These are phyloP conservation scores for Phytopythium vexans DNA, from an alignment of 352 stramenopile genomes.

Conservation along the genomic window DNA sequence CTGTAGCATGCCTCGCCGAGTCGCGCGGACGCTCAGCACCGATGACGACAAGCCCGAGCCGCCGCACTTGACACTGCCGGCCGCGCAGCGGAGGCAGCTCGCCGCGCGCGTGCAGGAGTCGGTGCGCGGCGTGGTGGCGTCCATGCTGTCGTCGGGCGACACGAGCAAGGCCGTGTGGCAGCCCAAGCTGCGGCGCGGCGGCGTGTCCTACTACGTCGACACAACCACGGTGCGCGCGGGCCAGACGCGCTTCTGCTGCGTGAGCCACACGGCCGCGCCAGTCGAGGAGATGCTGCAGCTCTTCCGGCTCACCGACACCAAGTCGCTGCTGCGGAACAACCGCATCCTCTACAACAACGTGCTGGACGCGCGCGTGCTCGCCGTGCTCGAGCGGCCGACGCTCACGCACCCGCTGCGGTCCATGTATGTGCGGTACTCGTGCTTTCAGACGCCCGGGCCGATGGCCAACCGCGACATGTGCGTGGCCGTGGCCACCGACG, in stretches of 20 bases:
- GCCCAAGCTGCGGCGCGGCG: conserved; percentile 37
- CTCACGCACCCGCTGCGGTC: conserved; percentile 30
- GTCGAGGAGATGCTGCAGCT: conserved; percentile 48
- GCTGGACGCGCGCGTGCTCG: conserved; percentile 37
- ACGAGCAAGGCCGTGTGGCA: conserved; percentile 35
- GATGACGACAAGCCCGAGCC: no score
- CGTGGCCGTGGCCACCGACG: conserved; percentile 28
- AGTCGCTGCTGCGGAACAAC: conserved; percentile 34
- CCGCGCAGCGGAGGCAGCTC: conserved; percentile 18
- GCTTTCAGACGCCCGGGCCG: conserved; percentile 27
- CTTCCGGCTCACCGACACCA: conserved; percentile 36
- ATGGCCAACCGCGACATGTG: conserved; percentile 38
- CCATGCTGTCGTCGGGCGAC: conserved; percentile 32
- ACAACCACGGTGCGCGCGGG: conserved; percentile 26
- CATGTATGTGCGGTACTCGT: conserved; percentile 30
- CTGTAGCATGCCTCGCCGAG: no score
- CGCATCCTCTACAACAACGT: conserved; percentile 47
- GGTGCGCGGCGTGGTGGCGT: conserved; percentile 40
- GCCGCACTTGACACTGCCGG: conserved; percentile 14
- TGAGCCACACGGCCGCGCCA: conserved; percentile 28
- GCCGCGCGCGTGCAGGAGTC: conserved; percentile 19
- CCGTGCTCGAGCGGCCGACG: conserved; percentile 33
- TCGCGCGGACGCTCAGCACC: no score
- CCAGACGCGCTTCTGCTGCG: conserved; percentile 57
- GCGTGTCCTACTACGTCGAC: conserved; percentile 53